Percentiles rank a stretch among this genome's conserved stretches.
Evolutionary conservation across 2,329 filamentous ascomycete genomes (phyloP).

Genomic region (Sclerotinia spermophila): DNA sequence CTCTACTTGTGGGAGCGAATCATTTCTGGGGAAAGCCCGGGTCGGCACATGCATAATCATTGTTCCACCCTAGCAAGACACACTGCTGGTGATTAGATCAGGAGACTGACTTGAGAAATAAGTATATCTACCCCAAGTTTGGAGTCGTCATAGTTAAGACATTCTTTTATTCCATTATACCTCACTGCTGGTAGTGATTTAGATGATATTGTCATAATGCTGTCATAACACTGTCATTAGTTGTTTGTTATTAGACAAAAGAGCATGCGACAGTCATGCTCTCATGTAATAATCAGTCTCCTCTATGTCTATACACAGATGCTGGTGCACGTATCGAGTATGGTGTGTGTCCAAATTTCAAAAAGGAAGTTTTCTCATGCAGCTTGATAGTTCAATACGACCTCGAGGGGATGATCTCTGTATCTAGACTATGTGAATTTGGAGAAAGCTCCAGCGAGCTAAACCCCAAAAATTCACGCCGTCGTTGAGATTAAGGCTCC

Average conservation of each 20-base stretch:
- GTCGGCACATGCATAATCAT: neutral
- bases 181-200: neutral
- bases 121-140: neutral
- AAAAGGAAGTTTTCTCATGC: neutral
- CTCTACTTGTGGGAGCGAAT: neutral
- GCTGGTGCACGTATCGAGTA: neutral
- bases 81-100: slow-evolving; percentile 7
- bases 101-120: neutral
- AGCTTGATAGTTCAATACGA: neutral
- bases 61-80: neutral
- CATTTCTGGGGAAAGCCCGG: neutral
- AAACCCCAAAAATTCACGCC: neutral
- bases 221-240: neutral
- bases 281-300: slow-evolving; percentile 6
- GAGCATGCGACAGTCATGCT: neutral
- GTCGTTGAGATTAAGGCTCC: neutral
- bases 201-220: neutral
- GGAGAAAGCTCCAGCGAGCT: neutral
- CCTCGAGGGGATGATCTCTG: neutral
- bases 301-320: neutral
- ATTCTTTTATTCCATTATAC: neutral
- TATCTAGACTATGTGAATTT: neutral
- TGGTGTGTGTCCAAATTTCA: neutral
- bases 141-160: neutral
- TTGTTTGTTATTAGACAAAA: neutral